Evolutionary conservation across 2,329 filamentous ascomycete genomes (phyloP).

Genomic region (Penicillium frequentans): DNA sequence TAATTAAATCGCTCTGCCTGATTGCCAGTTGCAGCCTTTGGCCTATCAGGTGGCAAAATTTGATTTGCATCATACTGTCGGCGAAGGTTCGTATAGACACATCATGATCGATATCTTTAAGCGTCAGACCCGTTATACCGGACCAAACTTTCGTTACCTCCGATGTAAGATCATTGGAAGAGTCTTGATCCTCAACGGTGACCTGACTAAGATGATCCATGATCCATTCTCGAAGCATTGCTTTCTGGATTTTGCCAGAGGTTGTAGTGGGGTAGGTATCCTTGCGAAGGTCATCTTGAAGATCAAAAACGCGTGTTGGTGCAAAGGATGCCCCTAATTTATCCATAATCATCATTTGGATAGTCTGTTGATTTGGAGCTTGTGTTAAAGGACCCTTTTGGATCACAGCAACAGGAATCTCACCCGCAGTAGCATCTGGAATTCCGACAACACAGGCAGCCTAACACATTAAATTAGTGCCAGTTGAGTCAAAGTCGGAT

Average conservation of each 20-base stretch:
- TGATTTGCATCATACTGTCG: neutral
- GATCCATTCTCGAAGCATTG: neutral
- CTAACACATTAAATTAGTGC: no score
- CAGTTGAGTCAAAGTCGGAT: neutral
- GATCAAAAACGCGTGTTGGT: neutral
- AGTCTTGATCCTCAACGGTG: no score
- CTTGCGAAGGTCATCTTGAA: neutral
- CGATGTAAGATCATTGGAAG: neutral
- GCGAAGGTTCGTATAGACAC: neutral
- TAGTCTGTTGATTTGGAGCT: no score
- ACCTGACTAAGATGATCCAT: neutral
- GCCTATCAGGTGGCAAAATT: neutral
- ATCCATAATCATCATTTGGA: neutral
- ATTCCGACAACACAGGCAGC: no score
- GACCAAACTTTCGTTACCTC: neutral
- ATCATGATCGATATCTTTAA: neutral
- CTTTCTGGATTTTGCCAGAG: neutral
- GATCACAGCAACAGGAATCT: no score
- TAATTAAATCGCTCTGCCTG: neutral
- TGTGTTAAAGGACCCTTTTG: no score
- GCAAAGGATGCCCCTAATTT: neutral
- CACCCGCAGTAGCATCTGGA: no score
- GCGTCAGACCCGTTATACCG: neutral
- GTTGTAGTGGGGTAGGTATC: neutral
- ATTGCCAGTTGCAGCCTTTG: no score